These are phyloP conservation scores for Starmerella geochares DNA, from an alignment of 805 yeast genomes.

Conservation along the genomic window DNA sequence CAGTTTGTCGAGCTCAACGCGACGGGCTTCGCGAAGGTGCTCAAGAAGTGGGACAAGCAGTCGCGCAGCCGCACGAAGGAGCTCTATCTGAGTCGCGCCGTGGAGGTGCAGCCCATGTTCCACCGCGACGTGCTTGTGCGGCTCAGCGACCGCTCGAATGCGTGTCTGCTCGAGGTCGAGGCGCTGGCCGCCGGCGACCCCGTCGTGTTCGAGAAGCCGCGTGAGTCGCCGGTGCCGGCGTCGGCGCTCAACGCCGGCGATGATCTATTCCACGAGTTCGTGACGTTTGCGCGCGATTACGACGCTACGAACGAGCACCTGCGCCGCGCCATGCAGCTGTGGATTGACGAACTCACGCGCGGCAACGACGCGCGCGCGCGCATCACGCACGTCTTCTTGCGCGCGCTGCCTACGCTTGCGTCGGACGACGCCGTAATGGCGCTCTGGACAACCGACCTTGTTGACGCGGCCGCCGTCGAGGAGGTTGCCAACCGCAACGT, in stretches of 20 bases:
- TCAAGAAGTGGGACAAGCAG: slow-evolving; percentile 96
- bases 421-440: slow-evolving; percentile 50
- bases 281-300: slow-evolving; percentile 30
- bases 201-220: slow-evolving; percentile 22
- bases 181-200: slow-evolving; percentile 49
- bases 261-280: slow-evolving; percentile 62
- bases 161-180: slow-evolving; percentile 58
- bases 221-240: slow-evolving; percentile 11
- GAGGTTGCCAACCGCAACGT: slow-evolving; percentile 65
- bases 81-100: slow-evolving; percentile 80
- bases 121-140: slow-evolving; percentile 79
- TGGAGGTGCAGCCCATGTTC: slow-evolving; percentile 92
- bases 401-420: slow-evolving; percentile 56
- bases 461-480: slow-evolving; percentile 56
- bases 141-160: slow-evolving; percentile 55
- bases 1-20: slow-evolving; percentile 92
- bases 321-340: slow-evolving; percentile 35
- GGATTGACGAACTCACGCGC: slow-evolving; percentile 37
- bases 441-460: slow-evolving; percentile 39
- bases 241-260: slow-evolving; percentile 33
- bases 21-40: slow-evolving; percentile 88
- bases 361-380: slow-evolving; percentile 37
- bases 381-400: slow-evolving; percentile 60
- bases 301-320: slow-evolving; percentile 30
- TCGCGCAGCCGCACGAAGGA: slow-evolving; percentile 92